Evolutionary conservation across 1,284 basidiomycete species (phyloP), one percentile per base, ranked within the genome.

Genomic region (Ganoderma leucocontextum): DNA sequence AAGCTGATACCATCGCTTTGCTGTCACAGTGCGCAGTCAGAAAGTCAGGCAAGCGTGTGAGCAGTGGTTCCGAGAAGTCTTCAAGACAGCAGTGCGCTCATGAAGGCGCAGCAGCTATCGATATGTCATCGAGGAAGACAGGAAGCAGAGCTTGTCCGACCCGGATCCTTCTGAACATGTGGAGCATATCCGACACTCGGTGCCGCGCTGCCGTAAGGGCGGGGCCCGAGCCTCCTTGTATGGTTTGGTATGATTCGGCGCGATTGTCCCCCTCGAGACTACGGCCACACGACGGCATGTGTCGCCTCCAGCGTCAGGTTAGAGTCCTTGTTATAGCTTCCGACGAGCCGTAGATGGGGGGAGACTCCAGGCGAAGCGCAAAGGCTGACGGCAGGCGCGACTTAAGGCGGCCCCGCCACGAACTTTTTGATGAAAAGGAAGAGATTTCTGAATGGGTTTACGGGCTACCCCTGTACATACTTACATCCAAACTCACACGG

Each of bases 151-250:
- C 25, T 44, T 65, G 44, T 35, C 60, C 38, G 41, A 22, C 57
- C 58, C 58, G 49, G 15, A 36, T 47, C 41, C 41, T 60, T 33
- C 66, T 55, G 52, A 63, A 38, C 60, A 19, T 25, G 47, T 53
- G 49, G 55, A 36, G 25, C 39, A 19, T 44, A 39, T 59, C 60
- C 22, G 47, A n/a, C 58, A 53, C 36, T 70, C 69, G 71, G 71
- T 57, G 44, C 71, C 71, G 71, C 68, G 44, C 35, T 68, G 68
- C 68, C 71, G 71, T 72, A 68, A 70, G n/a, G n/a, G n/a, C n/a
- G n/a, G n/a, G 49, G 22, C 17, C 9, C 17, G 35, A 13, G 19
- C 2, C 3, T 7, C 15, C 36, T 7, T 12, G 9, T 9, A 38
- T n/a, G 17, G 36, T n/a, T 22, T 58, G 29, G 29, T 2, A 36